Evolutionary conservation across 306 rosid genomes (phyloP).

Genomic region (Adenanthera pavonina): DNA sequence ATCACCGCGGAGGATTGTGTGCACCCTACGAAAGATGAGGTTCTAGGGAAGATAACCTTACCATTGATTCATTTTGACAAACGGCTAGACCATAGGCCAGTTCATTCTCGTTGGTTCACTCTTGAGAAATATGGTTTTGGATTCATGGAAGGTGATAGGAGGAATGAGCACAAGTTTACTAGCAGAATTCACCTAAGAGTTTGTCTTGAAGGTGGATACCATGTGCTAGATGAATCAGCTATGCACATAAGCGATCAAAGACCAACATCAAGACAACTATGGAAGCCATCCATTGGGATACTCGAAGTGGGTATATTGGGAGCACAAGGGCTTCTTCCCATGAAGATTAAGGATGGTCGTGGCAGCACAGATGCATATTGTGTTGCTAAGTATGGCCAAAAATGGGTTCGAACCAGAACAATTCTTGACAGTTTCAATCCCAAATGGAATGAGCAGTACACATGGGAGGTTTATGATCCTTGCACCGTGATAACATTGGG

Average conservation of each 20-base stretch:
- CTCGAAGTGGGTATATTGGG: conserved; percentile 84
- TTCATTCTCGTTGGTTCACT: conserved; percentile 82
- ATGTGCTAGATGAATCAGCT: conserved; percentile 86
- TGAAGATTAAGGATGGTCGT: conserved; percentile 78
- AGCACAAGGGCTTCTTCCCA: conserved; percentile 83
- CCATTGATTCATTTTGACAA: conserved; percentile 68
- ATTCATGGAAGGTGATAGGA: conserved; percentile 66
- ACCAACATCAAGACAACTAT: conserved; percentile 84
- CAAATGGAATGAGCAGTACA: conserved; percentile 94
- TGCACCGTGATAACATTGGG: conserved; percentile 85
- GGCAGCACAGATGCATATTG: conserved; percentile 88
- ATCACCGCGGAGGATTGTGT: conserved; percentile 74
- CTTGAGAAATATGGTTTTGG: conserved; percentile 85
- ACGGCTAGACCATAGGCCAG: conserved; percentile 78
- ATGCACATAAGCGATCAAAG: conserved; percentile 79
- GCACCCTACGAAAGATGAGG: conserved; percentile 74
- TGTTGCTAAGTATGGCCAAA: conserved; percentile 86
- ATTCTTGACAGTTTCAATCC: conserved; percentile 69
- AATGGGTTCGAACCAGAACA: conserved; percentile 90
- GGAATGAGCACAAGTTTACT: conserved; percentile 77
- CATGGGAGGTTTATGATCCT: conserved; percentile 93
- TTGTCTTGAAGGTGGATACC: conserved; percentile 96
- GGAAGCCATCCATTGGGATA: conserved; percentile 84
- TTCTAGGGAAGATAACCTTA: conserved; percentile 72
- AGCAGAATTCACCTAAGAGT: conserved; percentile 81